Evolutionary conservation across 768 basidiomycete genomes (phyloP), one percentile per base, ranked within the genome.

Genomic region (Mycena chlorophos): DNA sequence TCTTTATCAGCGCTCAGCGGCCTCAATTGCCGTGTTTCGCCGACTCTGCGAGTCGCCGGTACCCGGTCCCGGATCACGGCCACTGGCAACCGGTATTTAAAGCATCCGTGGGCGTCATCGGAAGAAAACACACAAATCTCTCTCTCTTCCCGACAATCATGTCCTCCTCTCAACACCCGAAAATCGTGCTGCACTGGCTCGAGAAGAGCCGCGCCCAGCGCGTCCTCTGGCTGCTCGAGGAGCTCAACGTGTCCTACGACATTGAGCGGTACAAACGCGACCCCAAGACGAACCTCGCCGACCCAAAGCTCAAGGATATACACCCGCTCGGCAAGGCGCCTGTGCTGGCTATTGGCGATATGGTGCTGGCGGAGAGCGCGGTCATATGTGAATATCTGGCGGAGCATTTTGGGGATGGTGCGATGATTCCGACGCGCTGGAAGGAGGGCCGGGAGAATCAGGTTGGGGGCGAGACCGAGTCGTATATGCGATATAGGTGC

Each of bases 211-310:
- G 73, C 10, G 68, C 73, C 3, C 70, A 72, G 52, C 68, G 73
- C 23, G 58, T 75, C 27, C 63, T 75, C 10, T 75, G 73, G 72
- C 66, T 74, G 20, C 62, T 75, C 56, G 78, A 80, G 62, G 78
- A 80, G 54, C 70, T 79, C 10, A 61, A 67, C 22, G 58, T 75
- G 1, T 68, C 70, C 14, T 76, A 76, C 52, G 66, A 69, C 34
- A 64, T 75, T 56, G 72, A 70, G 58, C 59, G 61, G n/a, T 71
- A 73, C 54, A 52, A 68, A 30, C 70, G 70, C 23, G 43, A 50
- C 12, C 38, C 64, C 20, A 60, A 65, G 27, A 49, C 52, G 34
- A 17, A 30, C 4, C 46, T 55, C 27, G 72, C 74, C 8, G 68
- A 71, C 14, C 60, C 67, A 26, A 72, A 72, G 55, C 61, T 73